These are phyloP conservation scores for Fusarium sp. DNA, from an alignment of 2,329 filamentous ascomycete species.

Conservation along the genomic window DNA sequence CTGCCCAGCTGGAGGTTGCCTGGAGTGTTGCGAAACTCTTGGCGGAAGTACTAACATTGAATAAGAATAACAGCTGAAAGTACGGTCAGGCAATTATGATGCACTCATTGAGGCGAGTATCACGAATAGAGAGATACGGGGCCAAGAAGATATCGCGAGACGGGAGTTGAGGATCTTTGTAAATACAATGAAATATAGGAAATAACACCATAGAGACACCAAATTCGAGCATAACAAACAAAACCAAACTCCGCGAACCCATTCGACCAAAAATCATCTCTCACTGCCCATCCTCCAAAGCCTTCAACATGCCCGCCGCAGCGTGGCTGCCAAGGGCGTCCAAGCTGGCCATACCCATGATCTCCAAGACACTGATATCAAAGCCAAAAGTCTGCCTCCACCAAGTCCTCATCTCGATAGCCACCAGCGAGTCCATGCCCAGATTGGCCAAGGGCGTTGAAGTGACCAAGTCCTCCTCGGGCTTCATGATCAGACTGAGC, in stretches of 20 bases:
- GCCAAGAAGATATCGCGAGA: not conserved
- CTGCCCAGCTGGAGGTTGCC: not conserved
- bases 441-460: constrained; percentile 6
- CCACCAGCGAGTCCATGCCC: constrained; percentile 40
- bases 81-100: not conserved
- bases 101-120: not conserved
- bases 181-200: not conserved
- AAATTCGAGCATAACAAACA: not conserved
- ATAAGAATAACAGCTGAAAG: not conserved
- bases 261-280: not conserved
- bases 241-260: not conserved
- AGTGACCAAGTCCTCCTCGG: constrained; percentile 22
- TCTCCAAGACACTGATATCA: constrained; percentile 37
- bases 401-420: constrained; percentile 41
- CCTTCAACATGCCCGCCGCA: constrained; percentile 4
- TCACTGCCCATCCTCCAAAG: constrained; percentile 1
- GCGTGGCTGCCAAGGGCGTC: constrained; percentile 9
- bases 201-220: not conserved
- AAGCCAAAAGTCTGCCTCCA: constrained; percentile 35
- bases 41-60: too few species aligned
- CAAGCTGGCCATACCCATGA: constrained; percentile 19
- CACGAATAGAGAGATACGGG: not conserved
- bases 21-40: not conserved
- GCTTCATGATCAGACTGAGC: constrained; percentile 28
- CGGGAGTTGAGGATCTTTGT: not conserved